phyloP scores from a whole-genome alignment of 352 stramenopile genomes.

The Phytopythium cucurbitacearum region DNA sequence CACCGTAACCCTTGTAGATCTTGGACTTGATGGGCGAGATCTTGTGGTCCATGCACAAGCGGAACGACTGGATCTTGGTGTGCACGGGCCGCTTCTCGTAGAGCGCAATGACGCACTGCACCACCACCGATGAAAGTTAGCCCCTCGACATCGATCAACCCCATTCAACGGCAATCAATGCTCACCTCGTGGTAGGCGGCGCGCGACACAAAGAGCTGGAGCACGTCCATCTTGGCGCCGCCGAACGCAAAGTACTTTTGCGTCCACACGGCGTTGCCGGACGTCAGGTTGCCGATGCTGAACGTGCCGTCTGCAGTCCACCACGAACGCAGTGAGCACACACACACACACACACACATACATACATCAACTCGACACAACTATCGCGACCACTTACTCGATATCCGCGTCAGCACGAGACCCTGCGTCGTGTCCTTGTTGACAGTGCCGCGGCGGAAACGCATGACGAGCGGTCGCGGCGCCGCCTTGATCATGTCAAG shows the following conservation, averaged over 20 bases:
- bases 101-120: slow-evolving; percentile 74
- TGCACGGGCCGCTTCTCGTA: slow-evolving; percentile 82
- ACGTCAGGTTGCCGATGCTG: slow-evolving; percentile 76
- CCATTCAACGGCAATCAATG: neutral
- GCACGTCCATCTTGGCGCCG: slow-evolving; percentile 74
- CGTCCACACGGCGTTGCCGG: slow-evolving; percentile 69
- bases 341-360: slow-evolving; percentile 9
- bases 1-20: slow-evolving; percentile 85
- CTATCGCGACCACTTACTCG: slow-evolving; percentile 37
- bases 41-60: slow-evolving; percentile 78
- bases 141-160: neutral
- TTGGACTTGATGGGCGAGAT: slow-evolving; percentile 85
- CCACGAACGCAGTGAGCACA: slow-evolving; percentile 11
- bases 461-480: slow-evolving; percentile 66
- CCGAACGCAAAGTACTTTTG: slow-evolving; percentile 83
- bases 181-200: slow-evolving; percentile 75
- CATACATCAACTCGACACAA: slow-evolving; percentile 1
- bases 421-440: slow-evolving; percentile 73
- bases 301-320: slow-evolving; percentile 65
- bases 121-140: neutral
- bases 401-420: slow-evolving; percentile 72
- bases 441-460: slow-evolving; percentile 58
- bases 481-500: slow-evolving; percentile 76
- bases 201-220: slow-evolving; percentile 82
- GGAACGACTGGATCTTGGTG: slow-evolving; percentile 83